A percentile compares a stretch with the other conserved stretches of the same genome.
Conservation (phyloP, 1,139 yeast genomes). For the Scheffersomyces stambukii region DNA sequence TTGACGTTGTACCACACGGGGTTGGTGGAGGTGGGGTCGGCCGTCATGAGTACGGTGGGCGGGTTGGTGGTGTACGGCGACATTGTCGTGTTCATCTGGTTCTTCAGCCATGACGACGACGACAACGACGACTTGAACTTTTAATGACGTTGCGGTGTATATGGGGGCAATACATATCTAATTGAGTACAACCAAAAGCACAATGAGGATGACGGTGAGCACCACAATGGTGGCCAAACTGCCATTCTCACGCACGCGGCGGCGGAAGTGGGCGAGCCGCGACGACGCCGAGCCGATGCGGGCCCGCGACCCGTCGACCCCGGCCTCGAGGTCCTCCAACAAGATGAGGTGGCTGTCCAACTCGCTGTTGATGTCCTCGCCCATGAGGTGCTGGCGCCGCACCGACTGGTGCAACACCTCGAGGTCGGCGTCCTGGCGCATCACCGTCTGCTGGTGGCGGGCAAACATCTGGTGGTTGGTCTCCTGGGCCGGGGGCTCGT, state of each 20-base stretch:
- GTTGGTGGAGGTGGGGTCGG: constrained; percentile 53
- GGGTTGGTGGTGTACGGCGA: constrained; percentile 70
- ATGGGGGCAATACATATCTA: constrained; percentile 21
- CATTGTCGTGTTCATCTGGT: constrained; percentile 66
- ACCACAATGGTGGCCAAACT: constrained; percentile 68
- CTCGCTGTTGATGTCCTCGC: constrained; percentile 62
- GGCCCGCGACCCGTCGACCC: constrained; percentile 53
- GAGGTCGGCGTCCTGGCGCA: constrained; percentile 61
- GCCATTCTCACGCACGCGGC: constrained; percentile 63
- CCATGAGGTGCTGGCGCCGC: constrained; percentile 60
- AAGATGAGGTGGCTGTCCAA: constrained; percentile 65
- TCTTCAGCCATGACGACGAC: constrained; percentile 56
- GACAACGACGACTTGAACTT: constrained; percentile 53
- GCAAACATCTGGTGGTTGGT: constrained; percentile 55
- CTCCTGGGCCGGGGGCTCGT: constrained; percentile 24
- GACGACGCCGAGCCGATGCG: constrained; percentile 53
- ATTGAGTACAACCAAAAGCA: constrained; percentile 57
- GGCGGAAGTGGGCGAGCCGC: constrained; percentile 51
- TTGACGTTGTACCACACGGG: constrained; percentile 58
- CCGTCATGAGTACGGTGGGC: constrained; percentile 63
- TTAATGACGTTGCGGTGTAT: too few relatives aligned
- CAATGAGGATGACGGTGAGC: constrained; percentile 53
- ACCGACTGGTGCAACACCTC: constrained; percentile 59
- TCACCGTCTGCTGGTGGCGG: constrained; percentile 62
- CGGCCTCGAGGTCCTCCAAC: constrained; percentile 65